These are phyloP conservation scores for Gamsiella multidivaricata DNA, from an alignment of 192 early-diverging fungal genomes.

Conservation along the genomic window DNA sequence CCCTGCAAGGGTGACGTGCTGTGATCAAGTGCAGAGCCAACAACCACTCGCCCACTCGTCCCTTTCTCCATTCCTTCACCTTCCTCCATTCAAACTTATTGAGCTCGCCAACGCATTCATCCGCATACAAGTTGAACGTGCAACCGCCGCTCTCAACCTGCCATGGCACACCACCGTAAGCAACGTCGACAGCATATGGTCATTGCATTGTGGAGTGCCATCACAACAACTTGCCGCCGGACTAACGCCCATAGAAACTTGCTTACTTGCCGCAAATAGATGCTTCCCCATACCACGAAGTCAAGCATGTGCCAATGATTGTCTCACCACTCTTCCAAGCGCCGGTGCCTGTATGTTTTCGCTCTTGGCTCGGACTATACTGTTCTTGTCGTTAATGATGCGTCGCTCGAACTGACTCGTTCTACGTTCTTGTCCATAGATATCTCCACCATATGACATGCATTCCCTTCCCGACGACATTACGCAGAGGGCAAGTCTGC, in stretches of 20 bases:
- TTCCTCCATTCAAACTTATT: too few relatives aligned
- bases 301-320: conserved; percentile 50
- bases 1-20: neutral
- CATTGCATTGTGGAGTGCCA: neutral
- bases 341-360: conserved; percentile 27
- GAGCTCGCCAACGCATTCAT: neutral
- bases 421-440: conserved; percentile 9
- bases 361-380: neutral
- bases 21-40: neutral
- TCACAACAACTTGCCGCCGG: neutral
- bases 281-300: conserved; percentile 50
- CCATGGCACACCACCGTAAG: conserved; percentile 47
- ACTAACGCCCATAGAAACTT: too few relatives aligned
- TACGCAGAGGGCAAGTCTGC: conserved; percentile 30
- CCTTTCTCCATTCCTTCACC: neutral
- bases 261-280: conserved; percentile 14
- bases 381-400: neutral
- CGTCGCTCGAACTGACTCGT: too few relatives aligned
- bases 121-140: neutral
- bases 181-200: neutral
- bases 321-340: conserved; percentile 45
- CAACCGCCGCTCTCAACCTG: neutral
- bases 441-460: conserved; percentile 44
- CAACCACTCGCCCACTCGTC: neutral
- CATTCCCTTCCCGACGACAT: conserved; percentile 37